Percentiles rank a stretch among this genome's conserved stretches.
These are phyloP conservation scores for Athelia psychrophila DNA, from an alignment of 1,284 basidiomycete genomes.

Conservation along the genomic window DNA sequence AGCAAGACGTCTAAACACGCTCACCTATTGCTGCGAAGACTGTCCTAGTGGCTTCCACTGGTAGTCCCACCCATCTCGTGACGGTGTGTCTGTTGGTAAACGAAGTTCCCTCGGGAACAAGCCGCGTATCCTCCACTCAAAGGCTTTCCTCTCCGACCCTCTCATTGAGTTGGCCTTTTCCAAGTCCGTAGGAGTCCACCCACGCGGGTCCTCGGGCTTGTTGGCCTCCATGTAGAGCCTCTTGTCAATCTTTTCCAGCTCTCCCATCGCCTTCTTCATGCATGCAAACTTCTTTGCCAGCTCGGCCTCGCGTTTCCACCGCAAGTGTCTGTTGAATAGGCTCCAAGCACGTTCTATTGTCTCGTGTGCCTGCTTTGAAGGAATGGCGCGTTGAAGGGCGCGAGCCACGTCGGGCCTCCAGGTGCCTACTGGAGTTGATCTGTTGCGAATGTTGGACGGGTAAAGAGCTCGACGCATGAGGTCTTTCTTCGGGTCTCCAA, in stretches of 20 bases:
- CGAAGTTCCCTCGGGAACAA: constrained; percentile 82
- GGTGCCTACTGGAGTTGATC: constrained; percentile 72
- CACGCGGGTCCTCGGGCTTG: constrained; percentile 70
- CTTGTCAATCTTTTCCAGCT: constrained; percentile 67
- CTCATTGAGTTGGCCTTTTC: constrained; percentile 61
- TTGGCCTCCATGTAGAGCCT: constrained; percentile 75
- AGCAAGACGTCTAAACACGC: too few relatives aligned
- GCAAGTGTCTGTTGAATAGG: constrained; percentile 73
- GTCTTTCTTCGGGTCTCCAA: constrained; percentile 63
- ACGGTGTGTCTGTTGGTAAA: constrained; percentile 76
- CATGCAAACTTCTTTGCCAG: constrained; percentile 70
- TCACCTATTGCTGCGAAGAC: not conserved
- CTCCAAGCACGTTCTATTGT: constrained; percentile 94
- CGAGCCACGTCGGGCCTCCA: constrained; percentile 76
- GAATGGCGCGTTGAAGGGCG: constrained; percentile 73
- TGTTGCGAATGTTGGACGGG: constrained; percentile 69
- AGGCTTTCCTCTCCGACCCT: constrained; percentile 63
- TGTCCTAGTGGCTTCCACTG: constrained; percentile 51
- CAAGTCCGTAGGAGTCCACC: constrained; percentile 53
- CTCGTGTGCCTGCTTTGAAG: constrained; percentile 85
- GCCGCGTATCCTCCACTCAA: constrained; percentile 78
- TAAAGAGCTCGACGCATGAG: constrained; percentile 78
- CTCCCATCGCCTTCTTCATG: constrained; percentile 81
- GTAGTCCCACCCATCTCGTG: constrained; percentile 74
- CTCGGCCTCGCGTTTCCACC: constrained; percentile 66